These are phyloP conservation scores for Begonia peltatifolia DNA, from an alignment of 306 rosid species.

Conservation along the genomic window DNA sequence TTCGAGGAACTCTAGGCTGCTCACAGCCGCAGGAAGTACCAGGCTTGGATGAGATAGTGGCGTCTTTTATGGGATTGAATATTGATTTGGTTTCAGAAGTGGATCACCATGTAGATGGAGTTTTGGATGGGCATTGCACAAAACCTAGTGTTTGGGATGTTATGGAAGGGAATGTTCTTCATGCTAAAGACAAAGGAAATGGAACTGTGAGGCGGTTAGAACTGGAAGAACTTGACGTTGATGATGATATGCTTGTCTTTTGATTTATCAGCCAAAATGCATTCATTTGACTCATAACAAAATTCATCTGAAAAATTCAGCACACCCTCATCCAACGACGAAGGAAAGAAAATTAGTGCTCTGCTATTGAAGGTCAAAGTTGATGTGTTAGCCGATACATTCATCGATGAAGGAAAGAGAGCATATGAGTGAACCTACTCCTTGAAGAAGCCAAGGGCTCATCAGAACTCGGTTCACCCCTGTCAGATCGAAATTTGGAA, in stretches of 20 bases:
- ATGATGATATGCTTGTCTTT: conserved; percentile 48
- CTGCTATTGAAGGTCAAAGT: too few species aligned
- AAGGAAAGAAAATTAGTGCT: too few species aligned
- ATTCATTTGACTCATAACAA: neutral
- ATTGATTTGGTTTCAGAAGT: conserved; percentile 32
- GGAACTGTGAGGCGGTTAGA: conserved; percentile 65
- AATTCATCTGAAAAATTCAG: too few species aligned
- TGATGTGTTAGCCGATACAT: too few species aligned
- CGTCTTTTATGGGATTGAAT: conserved; percentile 72
- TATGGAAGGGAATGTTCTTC: conserved; percentile 38
- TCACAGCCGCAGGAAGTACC: conserved; percentile 58
- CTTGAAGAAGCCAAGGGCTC: too few species aligned
- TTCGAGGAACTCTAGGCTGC: neutral
- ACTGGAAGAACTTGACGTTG: conserved; percentile 69
- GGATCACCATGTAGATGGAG: conserved; percentile 9
- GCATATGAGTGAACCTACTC: too few species aligned
- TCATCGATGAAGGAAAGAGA: too few species aligned
- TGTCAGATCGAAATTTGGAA: too few species aligned
- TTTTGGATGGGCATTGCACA: conserved; percentile 7
- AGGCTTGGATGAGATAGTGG: conserved; percentile 83
- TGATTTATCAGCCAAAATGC: conserved; percentile 32
- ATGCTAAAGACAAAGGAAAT: conserved; percentile 30
- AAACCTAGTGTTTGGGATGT: conserved; percentile 23
- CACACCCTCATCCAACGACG: too few species aligned
- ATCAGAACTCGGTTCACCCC: too few species aligned